These are phyloP conservation scores for Backusella circina DNA, from an alignment of 192 early-diverging fungal genomes.

Conservation along the genomic window DNA sequence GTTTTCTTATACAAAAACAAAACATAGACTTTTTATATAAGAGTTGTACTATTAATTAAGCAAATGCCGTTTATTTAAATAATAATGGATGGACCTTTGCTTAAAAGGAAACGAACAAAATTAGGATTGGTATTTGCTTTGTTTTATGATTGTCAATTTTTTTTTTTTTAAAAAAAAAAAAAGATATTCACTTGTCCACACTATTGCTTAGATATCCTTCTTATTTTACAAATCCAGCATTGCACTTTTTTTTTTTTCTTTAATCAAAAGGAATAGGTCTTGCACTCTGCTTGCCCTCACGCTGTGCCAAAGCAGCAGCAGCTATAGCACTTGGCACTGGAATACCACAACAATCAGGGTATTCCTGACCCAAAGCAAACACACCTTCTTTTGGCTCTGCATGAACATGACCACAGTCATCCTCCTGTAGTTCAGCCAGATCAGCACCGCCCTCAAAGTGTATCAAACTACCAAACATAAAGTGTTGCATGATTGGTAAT, in stretches of 20 bases:
- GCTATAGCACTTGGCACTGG: slow-evolving; percentile 80
- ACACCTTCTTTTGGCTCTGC: slow-evolving; percentile 38
- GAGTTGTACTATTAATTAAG: too few species aligned
- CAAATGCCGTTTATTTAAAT: too few species aligned
- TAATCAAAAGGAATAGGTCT: slow-evolving; percentile 33
- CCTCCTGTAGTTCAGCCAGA: slow-evolving; percentile 38
- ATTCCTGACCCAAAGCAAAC: slow-evolving; percentile 77
- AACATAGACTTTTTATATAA: too few species aligned
- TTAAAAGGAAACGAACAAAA: too few species aligned
- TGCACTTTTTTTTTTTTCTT: neutral
- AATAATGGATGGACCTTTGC: too few species aligned
- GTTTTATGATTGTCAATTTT: too few species aligned
- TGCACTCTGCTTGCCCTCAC: neutral
- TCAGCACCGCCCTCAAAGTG: slow-evolving; percentile 59
- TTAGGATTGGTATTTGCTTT: too few species aligned
- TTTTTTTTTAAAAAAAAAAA: too few species aligned
- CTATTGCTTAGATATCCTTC: too few species aligned
- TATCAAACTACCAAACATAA: slow-evolving; percentile 87
- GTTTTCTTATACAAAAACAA: too few species aligned
- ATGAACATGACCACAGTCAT: slow-evolving; percentile 56
- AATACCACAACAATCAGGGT: slow-evolving; percentile 78
- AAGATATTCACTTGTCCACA: too few species aligned
- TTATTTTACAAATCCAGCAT: neutral
- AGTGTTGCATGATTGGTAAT: slow-evolving; percentile 98
- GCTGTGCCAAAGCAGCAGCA: slow-evolving; percentile 48